Evolutionary conservation across 768 basidiomycete species (phyloP), one percentile per base, ranked within the genome.

Genomic region (Pilatotrama ljubarskyi): DNA sequence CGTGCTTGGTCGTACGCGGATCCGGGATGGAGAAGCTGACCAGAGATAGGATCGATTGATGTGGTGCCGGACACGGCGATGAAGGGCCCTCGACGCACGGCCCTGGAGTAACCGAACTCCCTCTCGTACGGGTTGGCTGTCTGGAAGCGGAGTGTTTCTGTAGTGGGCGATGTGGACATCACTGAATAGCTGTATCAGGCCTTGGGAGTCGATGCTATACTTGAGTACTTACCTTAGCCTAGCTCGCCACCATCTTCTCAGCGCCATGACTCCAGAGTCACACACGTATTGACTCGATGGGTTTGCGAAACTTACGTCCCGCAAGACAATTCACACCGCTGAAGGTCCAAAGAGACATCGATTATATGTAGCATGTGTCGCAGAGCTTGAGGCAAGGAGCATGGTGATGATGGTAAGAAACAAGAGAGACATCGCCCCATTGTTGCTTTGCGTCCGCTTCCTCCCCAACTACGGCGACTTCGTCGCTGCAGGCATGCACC

Each of bases 51-150:
- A 58, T 78, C 76, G 69, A 79, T 74, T 32, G 81, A 77, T 2
- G 82, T 82, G 15, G 82, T 83, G 3, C 82, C 82, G 10, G 82
- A 82, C 32, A 83, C 77, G 67, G 79, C 80, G 65, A 83, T 78
- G 72, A 78, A 80, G 5, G 79, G 78, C 0, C 83, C 83, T 54
- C 77, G 75, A 14, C 80, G 79, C 25, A 82, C 74, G 7, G 81
- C 82, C 59, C 82, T 72, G 29, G 80, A 82, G 68, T 82, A 83
- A 0, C 82, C 82, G 58, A 82, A 83, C 56, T 74, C 64, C 14
- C 66, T 64, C 65, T 84, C 82, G 67, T 80, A 84, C 5, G 82
- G 81, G 67, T 83, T 83, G 6, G 66, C 41, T 7, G 80, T 83
- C 25, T 49, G 66, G 64, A 74, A 70, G n/a, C 18, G 54, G 5